Evolutionary conservation across 371 early-diverging fungal genomes (phyloP).

Genomic region (Rhizopus microsporus): DNA sequence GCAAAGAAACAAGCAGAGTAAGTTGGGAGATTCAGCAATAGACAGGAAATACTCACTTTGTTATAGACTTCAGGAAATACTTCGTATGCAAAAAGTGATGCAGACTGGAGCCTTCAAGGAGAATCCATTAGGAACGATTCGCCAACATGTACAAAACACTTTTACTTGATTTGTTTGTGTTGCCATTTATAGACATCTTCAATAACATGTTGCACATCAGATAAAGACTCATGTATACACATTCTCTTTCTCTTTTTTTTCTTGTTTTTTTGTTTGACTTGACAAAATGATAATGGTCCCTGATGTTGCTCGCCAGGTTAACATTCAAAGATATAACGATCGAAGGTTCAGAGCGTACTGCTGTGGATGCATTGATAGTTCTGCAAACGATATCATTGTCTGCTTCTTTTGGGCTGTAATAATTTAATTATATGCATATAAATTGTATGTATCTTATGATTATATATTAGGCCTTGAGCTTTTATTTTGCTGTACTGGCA

Average conservation of each 20-base stretch:
- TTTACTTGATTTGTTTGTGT: constrained; percentile 31
- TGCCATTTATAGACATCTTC: constrained; percentile 19
- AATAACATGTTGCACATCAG: neutral
- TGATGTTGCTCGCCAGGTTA: neutral
- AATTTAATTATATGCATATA: neutral
- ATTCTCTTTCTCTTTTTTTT: neutral
- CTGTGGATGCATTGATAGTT: constrained; percentile 32
- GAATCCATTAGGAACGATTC: constrained; percentile 67
- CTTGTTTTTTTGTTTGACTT: neutral
- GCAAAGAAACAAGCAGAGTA: constrained; percentile 58
- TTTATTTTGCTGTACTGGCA: constrained; percentile 35
- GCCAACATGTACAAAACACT: constrained; percentile 73
- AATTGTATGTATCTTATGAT: neutral
- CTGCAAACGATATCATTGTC: constrained; percentile 16
- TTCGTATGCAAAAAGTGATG: constrained; percentile 71
- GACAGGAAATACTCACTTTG: neutral
- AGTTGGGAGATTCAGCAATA: constrained; percentile 13
- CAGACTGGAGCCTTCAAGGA: constrained; percentile 69
- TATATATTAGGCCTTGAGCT: constrained; percentile 25
- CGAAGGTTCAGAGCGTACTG: constrained; percentile 20
- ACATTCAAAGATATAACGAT: neutral
- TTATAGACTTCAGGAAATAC: constrained; percentile 62
- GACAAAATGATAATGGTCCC: neutral
- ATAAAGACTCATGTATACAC: neutral
- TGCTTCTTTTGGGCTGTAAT: constrained; percentile 39